Conservation (phyloP, 176 grass and related monocot species). For the Oryza nivara region DNA sequence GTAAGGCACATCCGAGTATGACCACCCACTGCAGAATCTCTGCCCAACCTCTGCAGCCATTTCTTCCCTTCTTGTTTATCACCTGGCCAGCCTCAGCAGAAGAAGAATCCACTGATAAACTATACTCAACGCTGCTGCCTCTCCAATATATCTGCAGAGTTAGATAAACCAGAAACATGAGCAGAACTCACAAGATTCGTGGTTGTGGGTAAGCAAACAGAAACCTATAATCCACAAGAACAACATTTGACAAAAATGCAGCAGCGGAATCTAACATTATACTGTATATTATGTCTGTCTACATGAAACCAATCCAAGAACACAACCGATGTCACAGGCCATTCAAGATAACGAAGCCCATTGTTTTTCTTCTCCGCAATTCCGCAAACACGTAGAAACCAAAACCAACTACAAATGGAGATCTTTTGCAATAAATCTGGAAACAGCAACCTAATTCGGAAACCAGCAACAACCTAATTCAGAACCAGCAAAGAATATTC, state of each 20-base stretch:
- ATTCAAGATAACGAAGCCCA: too few species aligned
- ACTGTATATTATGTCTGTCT: neutral
- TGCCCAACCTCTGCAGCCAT: constrained; percentile 70
- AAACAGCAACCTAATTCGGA: neutral
- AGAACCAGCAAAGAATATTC: too few species aligned
- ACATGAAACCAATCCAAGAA: neutral
- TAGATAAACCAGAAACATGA: constrained; percentile 3
- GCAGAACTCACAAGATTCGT: neutral
- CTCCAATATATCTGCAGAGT: constrained; percentile 34
- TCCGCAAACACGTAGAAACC: neutral
- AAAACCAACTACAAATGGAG: neutral
- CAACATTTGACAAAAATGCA: neutral
- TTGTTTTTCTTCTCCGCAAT: too few species aligned
- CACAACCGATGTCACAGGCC: neutral
- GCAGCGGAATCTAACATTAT: neutral
- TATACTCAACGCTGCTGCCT: neutral
- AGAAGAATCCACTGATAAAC: neutral
- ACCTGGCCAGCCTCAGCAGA: constrained; percentile 23
- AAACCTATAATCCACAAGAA: neutral
- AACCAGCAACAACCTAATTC: neutral
- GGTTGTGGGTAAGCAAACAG: neutral
- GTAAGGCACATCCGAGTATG: constrained; percentile 44
- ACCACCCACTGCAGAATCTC: constrained; percentile 44
- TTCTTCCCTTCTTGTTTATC: neutral
- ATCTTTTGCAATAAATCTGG: neutral